phyloP scores from a whole-genome alignment of 768 basidiomycete species.

The Peribolospora kevripleyi region DNA sequence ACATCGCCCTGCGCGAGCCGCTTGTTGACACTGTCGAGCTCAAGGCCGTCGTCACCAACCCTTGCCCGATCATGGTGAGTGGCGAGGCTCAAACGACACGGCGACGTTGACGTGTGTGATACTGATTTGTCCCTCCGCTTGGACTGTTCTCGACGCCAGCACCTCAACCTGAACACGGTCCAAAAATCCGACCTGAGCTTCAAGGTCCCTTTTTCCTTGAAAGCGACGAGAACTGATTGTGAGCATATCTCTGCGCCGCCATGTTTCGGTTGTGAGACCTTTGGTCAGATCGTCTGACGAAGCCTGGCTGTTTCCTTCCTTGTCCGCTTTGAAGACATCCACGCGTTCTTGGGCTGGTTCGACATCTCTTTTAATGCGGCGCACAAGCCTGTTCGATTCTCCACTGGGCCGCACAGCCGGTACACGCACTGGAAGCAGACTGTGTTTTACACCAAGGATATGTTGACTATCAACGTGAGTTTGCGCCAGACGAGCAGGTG shows the following conservation, averaged over 20 bases:
- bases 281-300: background rate
- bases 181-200: constrained; percentile 91
- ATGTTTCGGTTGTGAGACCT: background rate
- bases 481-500: background rate
- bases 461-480: constrained; percentile 32
- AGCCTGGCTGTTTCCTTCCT: background rate
- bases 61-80: constrained; percentile 59
- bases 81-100: background rate
- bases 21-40: constrained; percentile 97
- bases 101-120: background rate
- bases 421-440: constrained; percentile 38
- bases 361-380: constrained; percentile 86
- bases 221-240: constrained; percentile 79
- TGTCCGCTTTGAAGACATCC: constrained; percentile 36
- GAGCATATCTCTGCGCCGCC: constrained; percentile 15
- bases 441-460: constrained; percentile 82
- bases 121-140: background rate
- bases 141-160: constrained; percentile 24
- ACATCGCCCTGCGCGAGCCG: constrained; percentile 86
- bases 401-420: constrained; percentile 89
- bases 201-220: constrained; percentile 49
- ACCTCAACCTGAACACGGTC: constrained; percentile 70
- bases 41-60: constrained; percentile 81
- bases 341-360: constrained; percentile 98
- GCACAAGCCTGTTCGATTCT: constrained; percentile 86